Evolutionary conservation across 441 rosid species (phyloP).

Genomic region (Adansonia grandidieri): DNA sequence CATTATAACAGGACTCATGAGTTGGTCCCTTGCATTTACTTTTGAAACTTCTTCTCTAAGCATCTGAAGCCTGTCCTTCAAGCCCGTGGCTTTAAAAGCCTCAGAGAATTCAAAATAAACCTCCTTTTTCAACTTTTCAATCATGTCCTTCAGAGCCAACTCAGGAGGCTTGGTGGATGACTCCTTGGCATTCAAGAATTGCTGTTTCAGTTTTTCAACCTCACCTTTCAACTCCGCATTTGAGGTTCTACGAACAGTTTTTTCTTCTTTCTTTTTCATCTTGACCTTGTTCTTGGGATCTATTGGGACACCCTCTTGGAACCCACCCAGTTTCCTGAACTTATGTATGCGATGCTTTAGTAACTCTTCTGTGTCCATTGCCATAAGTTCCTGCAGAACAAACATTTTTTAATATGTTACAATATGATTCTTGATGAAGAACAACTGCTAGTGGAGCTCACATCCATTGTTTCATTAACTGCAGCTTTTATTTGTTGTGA

Average conservation of each 20-base stretch:
- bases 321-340: conserved; percentile 74
- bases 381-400: conserved; percentile 58
- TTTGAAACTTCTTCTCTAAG: conserved; percentile 57
- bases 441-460: conserved; percentile 39
- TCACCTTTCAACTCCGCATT: conserved; percentile 55
- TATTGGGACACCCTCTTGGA: conserved; percentile 57
- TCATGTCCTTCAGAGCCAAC: conserved; percentile 57
- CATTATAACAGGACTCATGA: conserved; percentile 56
- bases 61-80: conserved; percentile 51
- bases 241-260: conserved; percentile 35
- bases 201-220: conserved; percentile 65
- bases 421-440: conserved; percentile 8
- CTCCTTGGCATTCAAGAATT: conserved; percentile 65
- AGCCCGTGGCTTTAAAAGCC: conserved; percentile 65
- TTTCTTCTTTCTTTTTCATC: conserved; percentile 76
- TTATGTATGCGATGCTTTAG: conserved; percentile 68
- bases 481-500: conserved; percentile 78
- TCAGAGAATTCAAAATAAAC: conserved; percentile 67
- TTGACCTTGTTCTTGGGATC: conserved; percentile 60
- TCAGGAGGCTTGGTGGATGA: conserved; percentile 59
- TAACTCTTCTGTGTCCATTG: conserved; percentile 62
- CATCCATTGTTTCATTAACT: conserved; percentile 70
- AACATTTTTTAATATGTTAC: not conserved
- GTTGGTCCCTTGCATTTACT: conserved; percentile 56
- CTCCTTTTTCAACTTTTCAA: conserved; percentile 67